phyloP scores from a whole-genome alignment of 495 filamentous ascomycete genomes.

The Penicillium alfredii region DNA sequence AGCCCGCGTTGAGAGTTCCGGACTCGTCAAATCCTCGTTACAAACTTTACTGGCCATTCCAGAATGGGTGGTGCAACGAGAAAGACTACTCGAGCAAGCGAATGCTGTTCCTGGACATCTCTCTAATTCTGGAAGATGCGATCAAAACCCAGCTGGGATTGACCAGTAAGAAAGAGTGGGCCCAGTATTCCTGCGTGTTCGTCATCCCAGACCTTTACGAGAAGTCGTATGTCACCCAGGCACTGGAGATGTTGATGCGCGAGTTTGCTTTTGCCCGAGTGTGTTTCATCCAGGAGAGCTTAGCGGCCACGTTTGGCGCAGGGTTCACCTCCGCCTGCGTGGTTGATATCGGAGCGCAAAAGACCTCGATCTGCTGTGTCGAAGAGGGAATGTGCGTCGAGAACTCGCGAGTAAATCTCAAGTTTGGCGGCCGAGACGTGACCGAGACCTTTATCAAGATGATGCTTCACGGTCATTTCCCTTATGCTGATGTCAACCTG shows the following conservation, averaged over 20 bases:
- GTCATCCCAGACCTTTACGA: constrained; percentile 96
- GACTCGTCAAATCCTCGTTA: constrained; percentile 87
- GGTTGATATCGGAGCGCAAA: constrained; percentile 94
- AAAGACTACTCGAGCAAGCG: constrained; percentile 72
- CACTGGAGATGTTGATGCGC: constrained; percentile 77
- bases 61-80: constrained; percentile 83
- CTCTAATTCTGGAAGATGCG: constrained; percentile 77
- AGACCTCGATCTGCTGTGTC: constrained; percentile 95
- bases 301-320: constrained; percentile 92
- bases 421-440: constrained; percentile 87
- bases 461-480: constrained; percentile 93
- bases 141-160: constrained; percentile 77
- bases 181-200: constrained; percentile 87
- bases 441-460: constrained; percentile 93
- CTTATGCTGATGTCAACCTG: constrained; percentile 89
- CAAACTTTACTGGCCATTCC: constrained; percentile 86
- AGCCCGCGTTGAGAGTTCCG: constrained; percentile 75
- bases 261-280: constrained; percentile 83
- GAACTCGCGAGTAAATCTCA: constrained; percentile 87
- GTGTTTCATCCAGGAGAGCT: constrained; percentile 91
- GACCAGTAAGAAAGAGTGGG: constrained; percentile 70
- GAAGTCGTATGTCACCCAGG: constrained; percentile 77
- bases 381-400: constrained; percentile 94
- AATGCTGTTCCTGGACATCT: constrained; percentile 76
- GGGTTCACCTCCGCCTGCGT: constrained; percentile 90